Conservation (phyloP, 2,329 filamentous ascomycete genomes). For the Hirsutella thompsonii region DNA sequence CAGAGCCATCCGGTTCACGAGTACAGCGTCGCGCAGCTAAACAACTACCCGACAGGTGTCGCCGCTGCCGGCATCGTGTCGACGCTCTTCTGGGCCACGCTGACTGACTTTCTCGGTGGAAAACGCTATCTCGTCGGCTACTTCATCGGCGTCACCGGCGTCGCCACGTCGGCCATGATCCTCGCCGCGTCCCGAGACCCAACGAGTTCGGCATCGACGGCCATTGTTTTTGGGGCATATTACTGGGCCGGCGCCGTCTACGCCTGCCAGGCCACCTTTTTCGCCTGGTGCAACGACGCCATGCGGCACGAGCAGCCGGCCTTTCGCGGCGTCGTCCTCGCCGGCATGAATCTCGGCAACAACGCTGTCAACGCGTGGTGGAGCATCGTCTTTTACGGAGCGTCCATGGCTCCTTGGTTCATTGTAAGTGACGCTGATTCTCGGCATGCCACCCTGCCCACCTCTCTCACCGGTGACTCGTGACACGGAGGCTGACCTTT, state of each 20-base stretch:
- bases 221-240: slow-evolving; percentile 49
- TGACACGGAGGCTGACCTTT: not conserved
- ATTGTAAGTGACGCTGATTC: slow-evolving; percentile 27
- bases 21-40: slow-evolving; percentile 35
- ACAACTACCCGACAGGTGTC: slow-evolving; percentile 44
- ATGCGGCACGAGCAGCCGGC: slow-evolving; percentile 50
- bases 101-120: slow-evolving; percentile 52
- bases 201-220: slow-evolving; percentile 25
- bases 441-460: too few species aligned
- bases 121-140: slow-evolving; percentile 54
- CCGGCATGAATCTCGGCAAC: slow-evolving; percentile 57
- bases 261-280: slow-evolving; percentile 62
- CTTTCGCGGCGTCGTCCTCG: slow-evolving; percentile 53
- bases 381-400: slow-evolving; percentile 59
- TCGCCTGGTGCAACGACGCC: slow-evolving; percentile 64
- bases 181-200: slow-evolving; percentile 34
- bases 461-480: too few species aligned
- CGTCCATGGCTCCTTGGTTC: slow-evolving; percentile 53
- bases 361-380: slow-evolving; percentile 63
- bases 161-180: slow-evolving; percentile 50
- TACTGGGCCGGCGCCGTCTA: slow-evolving; percentile 61
- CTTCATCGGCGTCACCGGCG: slow-evolving; percentile 52
- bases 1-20: slow-evolving; percentile 29
- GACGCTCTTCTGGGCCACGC: slow-evolving; percentile 55
- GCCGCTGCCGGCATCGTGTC: slow-evolving; percentile 43